Conservation (phyloP, 192 early-diverging fungal genomes). For the Coemansia sp. region DNA sequence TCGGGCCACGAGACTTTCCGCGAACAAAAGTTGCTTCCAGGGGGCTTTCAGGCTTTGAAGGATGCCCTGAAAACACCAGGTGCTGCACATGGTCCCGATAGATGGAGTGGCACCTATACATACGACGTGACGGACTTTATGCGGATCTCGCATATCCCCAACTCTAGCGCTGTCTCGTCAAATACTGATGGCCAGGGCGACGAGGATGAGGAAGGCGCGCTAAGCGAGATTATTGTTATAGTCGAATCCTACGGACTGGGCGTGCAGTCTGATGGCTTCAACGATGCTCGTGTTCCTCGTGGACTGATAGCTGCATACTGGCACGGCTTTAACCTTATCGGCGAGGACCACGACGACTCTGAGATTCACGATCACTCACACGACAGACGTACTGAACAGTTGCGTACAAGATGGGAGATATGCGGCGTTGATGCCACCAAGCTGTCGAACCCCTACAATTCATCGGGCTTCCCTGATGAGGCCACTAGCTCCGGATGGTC, state of each 20-base stretch:
- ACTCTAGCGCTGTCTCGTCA: background rate
- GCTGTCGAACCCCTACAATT: constrained; percentile 58
- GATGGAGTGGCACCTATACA: constrained; percentile 55
- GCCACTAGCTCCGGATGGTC: constrained; percentile 44
- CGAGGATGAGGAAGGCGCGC: constrained; percentile 44
- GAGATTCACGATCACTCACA: constrained; percentile 50
- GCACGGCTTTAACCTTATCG: constrained; percentile 53
- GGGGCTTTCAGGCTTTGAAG: constrained; percentile 3
- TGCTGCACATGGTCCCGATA: constrained; percentile 58
- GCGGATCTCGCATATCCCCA: constrained; percentile 20
- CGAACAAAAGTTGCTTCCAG: constrained; percentile 47
- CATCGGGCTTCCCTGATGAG: constrained; percentile 76
- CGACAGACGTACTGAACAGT: constrained; percentile 45
- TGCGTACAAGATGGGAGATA: constrained; percentile 59
- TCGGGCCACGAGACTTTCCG: constrained; percentile 81
- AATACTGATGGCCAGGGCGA: too few relatives aligned
- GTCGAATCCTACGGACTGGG: constrained; percentile 77
- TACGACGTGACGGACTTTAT: constrained; percentile 57
- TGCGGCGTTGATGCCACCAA: constrained; percentile 71
- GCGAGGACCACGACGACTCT: constrained; percentile 51
- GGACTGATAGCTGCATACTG: constrained; percentile 68
- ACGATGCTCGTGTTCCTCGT: constrained; percentile 72
- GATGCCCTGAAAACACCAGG: constrained; percentile 33
- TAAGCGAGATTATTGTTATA: constrained; percentile 68
- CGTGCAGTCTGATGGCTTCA: constrained; percentile 64